Evolutionary conservation across 2,329 filamentous ascomycete genomes (phyloP), one percentile per base, ranked within the genome.

Genomic region (Myriosclerotinia curreyana): DNA sequence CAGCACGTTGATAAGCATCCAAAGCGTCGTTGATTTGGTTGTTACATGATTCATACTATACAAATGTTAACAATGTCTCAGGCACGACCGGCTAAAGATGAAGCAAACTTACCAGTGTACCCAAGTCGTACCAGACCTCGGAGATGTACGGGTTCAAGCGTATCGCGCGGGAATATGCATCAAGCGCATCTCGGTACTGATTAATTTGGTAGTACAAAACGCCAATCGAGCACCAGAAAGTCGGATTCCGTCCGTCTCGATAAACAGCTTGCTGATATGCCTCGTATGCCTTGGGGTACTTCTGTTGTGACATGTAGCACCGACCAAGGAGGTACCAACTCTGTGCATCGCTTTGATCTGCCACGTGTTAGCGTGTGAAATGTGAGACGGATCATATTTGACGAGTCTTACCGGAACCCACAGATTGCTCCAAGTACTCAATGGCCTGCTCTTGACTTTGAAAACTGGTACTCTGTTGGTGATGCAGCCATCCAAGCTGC

Each of bases 201-300:
- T 98, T 99, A 81, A 99, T 99, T 79, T 98, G 95, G 79, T 98
- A 99, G 77, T 99, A 99, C 66, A 99, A 83, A 20, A 99, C 95
- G 76, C 95, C 95, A 75, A 99, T 99, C 12, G 94, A 98, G 80
- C 95, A 98, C 95, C 95, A 99, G 81, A 98, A 99, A 2, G 95
- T 98, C 22, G 95, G 95, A 76, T 98, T 98, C 71, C 95, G 89
- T 42, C 95, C 95, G 75, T 99, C 95, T 64, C 95, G 92, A 75
- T 99, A 99, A 48, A 99, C 95, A 3, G 95, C 95, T 80, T 99
- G 95, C 76, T 99, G 95, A 77, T 98, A 98, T 7, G 95, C 94
- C 75, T 99, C 95, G 73, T 98, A 98, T 0, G 95, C 95, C 77
- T 98, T 98, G 73, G 94, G 94, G 73, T 98, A 98, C 77, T 98